Conservation (phyloP, 1,284 basidiomycete genomes). For the Apiotrichum mycotoxinovorans region DNA sequence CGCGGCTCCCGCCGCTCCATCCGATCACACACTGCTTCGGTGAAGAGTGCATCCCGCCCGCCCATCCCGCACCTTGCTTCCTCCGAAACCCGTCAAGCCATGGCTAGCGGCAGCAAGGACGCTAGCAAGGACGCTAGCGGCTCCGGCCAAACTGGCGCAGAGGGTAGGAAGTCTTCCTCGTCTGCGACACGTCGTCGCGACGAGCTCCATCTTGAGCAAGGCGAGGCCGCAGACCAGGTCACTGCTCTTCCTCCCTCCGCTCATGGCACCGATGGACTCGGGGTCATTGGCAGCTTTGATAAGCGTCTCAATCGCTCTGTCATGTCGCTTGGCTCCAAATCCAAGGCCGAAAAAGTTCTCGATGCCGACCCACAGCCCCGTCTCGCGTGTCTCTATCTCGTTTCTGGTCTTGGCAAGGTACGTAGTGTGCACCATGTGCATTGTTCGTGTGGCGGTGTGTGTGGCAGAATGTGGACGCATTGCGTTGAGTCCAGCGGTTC, state of each 20-base stretch:
- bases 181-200: background rate
- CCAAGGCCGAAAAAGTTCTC: slow-evolving; percentile 38
- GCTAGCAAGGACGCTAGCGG: background rate
- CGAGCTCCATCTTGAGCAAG: slow-evolving; percentile 1
- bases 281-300: slow-evolving; percentile 21
- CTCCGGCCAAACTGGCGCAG: background rate
- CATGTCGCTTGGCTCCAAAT: slow-evolving; percentile 16
- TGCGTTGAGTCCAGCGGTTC: background rate
- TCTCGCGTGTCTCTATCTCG: slow-evolving; percentile 53
- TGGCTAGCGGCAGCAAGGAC: background rate
- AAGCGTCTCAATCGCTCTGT: slow-evolving; percentile 18
- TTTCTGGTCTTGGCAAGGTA: slow-evolving; percentile 53
- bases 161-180: background rate
- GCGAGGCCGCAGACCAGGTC: slow-evolving; percentile 14
- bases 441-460: no score
- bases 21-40: slow-evolving; percentile 8
- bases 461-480: background rate
- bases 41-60: background rate
- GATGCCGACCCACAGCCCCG: slow-evolving; percentile 36
- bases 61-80: no score
- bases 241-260: slow-evolving; percentile 3
- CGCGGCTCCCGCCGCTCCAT: slow-evolving; percentile 10
- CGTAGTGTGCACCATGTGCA: slow-evolving; percentile 8
- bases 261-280: background rate
- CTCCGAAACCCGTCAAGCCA: background rate